A percentile compares a stretch with the other conserved stretches of the same genome.
Evolutionary conservation across 139 green algal genomes (phyloP).

Genomic region (Chlamydomonas schloesseri): DNA sequence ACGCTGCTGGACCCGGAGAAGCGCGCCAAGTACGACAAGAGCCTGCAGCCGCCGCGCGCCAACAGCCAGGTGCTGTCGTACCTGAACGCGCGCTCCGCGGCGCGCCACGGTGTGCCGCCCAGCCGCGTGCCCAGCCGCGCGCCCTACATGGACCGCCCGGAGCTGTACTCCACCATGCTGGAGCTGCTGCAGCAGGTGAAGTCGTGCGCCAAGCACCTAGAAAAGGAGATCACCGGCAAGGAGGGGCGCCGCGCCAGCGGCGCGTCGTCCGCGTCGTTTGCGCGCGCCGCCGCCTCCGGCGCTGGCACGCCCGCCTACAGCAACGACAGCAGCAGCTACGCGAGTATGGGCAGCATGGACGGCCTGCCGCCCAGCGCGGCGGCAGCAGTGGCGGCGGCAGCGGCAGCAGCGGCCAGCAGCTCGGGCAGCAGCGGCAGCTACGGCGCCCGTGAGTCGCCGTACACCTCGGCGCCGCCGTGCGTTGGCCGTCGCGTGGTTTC

Average conservation of each 20-base stretch:
- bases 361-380: no score
- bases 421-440: no score
- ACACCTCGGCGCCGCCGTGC: neutral
- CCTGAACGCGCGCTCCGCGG: conserved; percentile 26
- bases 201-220: conserved; percentile 18
- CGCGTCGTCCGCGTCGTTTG: neutral
- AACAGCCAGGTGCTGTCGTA: conserved; percentile 24
- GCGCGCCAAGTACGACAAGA: conserved; percentile 37
- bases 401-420: no score
- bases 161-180: conserved; percentile 16
- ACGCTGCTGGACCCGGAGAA: conserved; percentile 15
- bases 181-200: conserved; percentile 12
- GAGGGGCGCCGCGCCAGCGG: neutral
- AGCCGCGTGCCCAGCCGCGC: neutral
- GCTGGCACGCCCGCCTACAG: neutral
- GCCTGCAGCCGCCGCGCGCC: neutral
- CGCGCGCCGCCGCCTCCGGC: no score
- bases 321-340: neutral
- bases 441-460: neutral
- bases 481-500: neutral
- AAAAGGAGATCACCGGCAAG: conserved; percentile 15
- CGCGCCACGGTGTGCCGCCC: conserved; percentile 1
- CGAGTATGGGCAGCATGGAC: no score
- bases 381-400: no score
- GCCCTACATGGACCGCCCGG: neutral